These are phyloP conservation scores for Populus hybrid DNA, from an alignment of 441 rosid species.

Conservation along the genomic window DNA sequence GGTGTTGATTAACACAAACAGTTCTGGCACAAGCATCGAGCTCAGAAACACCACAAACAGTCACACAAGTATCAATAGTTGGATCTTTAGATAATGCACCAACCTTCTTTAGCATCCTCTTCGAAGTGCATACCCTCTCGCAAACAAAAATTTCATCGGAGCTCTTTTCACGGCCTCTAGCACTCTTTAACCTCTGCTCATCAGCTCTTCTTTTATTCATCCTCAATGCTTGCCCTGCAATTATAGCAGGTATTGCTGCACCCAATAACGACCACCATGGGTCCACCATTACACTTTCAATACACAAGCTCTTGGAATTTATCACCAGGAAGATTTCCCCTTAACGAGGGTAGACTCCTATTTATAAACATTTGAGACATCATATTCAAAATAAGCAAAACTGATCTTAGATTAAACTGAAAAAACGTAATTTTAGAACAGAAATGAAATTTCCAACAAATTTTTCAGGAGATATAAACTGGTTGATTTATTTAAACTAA, in stretches of 20 bases:
- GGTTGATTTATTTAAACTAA: neutral
- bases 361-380: neutral
- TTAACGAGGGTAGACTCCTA: neutral
- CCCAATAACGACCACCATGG: slow-evolving; percentile 54
- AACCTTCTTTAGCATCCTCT: slow-evolving; percentile 57
- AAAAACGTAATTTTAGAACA: neutral
- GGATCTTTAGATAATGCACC: slow-evolving; percentile 56
- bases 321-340: neutral
- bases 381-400: neutral
- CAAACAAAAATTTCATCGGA: slow-evolving; percentile 52
- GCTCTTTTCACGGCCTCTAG: slow-evolving; percentile 49
- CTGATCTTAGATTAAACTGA: neutral
- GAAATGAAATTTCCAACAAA: neutral
- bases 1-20: slow-evolving; percentile 54
- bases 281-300: slow-evolving; percentile 37
- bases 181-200: slow-evolving; percentile 44
- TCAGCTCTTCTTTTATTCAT: slow-evolving; percentile 46
- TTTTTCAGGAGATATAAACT: neutral
- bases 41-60: slow-evolving; percentile 55
- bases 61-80: slow-evolving; percentile 41
- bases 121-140: slow-evolving; percentile 58
- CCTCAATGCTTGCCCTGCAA: slow-evolving; percentile 46
- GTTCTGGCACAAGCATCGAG: slow-evolving; percentile 55
- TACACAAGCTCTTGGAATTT: neutral
- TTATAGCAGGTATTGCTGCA: slow-evolving; percentile 46